phyloP scores from a whole-genome alignment of 202 grass and related monocot species.

The Panicum hallii region DNA sequence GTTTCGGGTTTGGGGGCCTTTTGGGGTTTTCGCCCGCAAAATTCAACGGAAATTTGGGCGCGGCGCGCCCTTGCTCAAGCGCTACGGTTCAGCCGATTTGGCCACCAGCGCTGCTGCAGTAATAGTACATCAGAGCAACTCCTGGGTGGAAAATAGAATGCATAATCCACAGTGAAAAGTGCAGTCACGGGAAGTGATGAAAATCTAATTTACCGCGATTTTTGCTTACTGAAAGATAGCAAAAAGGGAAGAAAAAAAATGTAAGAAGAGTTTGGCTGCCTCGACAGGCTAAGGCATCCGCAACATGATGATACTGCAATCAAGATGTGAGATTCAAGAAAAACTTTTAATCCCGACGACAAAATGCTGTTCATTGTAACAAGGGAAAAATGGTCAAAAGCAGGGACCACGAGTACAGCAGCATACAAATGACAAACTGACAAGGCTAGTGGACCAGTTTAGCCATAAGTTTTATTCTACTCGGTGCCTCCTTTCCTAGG shows the following conservation, averaged over 20 bases:
- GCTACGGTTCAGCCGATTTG: no score
- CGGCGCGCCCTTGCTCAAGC: no score
- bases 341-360: not conserved
- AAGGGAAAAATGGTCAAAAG: conserved; percentile 27
- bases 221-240: not conserved
- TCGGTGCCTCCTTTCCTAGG: conserved; percentile 37
- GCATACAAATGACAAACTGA: not conserved
- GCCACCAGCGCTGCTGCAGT: no score
- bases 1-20: not conserved
- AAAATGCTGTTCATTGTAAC: not conserved
- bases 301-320: not conserved
- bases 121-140: no score
- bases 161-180: not conserved
- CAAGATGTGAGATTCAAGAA: not conserved
- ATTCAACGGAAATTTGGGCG: no score
- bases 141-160: no score
- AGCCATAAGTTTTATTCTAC: conserved; percentile 22
- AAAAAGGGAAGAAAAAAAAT: not conserved
- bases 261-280: not conserved
- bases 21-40: not conserved
- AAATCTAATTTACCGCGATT: not conserved
- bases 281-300: not conserved
- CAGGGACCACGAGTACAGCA: conserved; percentile 13
- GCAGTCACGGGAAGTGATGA: not conserved
- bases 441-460: not conserved